Conservation (phyloP, 2,329 filamentous ascomycete genomes). For the Neophaeococcomyces mojaviensis region DNA sequence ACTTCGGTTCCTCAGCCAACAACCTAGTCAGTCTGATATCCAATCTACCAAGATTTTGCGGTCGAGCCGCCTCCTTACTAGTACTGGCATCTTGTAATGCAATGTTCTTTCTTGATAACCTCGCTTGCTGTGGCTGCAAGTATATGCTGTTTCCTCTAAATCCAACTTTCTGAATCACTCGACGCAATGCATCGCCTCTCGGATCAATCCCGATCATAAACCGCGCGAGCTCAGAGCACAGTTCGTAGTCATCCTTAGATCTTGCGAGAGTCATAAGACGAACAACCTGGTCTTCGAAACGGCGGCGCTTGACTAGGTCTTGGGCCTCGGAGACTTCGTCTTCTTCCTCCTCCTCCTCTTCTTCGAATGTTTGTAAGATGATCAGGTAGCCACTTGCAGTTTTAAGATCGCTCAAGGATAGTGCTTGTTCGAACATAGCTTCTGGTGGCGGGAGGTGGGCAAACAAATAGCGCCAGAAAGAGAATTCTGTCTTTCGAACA, state of each 20-base stretch:
- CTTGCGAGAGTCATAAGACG: conserved; percentile 74
- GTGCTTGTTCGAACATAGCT: conserved; percentile 85
- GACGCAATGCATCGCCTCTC: conserved; percentile 64
- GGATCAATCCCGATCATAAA: conserved; percentile 91
- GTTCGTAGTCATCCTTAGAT: conserved; percentile 80
- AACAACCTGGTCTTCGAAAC: conserved; percentile 51
- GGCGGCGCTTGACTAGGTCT: conserved; percentile 39
- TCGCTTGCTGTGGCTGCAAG: conserved; percentile 6
- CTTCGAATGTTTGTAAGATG: conserved; percentile 73
- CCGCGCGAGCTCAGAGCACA: conserved; percentile 90
- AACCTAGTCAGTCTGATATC: conserved; percentile 4
- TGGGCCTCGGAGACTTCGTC: conserved; percentile 29
- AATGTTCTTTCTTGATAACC: conserved; percentile 7
- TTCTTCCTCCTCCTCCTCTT: conserved; percentile 34
- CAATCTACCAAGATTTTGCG: conserved; percentile 2
- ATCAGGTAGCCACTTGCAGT: conserved; percentile 96
- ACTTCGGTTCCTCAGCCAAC: conserved; percentile 8
- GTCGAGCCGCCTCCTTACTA: not conserved
- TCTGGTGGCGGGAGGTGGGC: conserved; percentile 82
- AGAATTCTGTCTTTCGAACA: conserved; percentile 90
- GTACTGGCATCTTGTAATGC: conserved; percentile 1
- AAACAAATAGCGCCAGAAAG: conserved; percentile 92
- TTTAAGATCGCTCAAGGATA: conserved; percentile 78
- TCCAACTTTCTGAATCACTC: conserved; percentile 34
- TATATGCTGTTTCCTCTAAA: conserved; percentile 19